Percentiles rank a stretch among this genome's conserved stretches.
Conservation (phyloP, 2,329 filamentous ascomycete species). For the Xylaria sp. region DNA sequence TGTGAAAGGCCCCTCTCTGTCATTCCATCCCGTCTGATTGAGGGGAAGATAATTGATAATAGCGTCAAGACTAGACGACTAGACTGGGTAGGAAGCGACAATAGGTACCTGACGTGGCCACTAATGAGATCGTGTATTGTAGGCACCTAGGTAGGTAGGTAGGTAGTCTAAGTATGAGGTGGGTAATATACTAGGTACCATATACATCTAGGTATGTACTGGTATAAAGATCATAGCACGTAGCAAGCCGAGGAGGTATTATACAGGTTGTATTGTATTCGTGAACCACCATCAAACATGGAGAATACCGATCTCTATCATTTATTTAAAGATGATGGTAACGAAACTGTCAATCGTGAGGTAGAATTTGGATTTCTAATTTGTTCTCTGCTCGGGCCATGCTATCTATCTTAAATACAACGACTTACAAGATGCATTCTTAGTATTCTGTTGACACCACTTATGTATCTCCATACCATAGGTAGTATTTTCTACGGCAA, state of each 20-base stretch:
- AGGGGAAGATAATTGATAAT: not conserved
- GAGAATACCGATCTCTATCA: not conserved
- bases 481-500: not conserved
- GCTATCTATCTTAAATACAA: not conserved
- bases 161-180: no score
- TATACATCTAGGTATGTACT: not conserved
- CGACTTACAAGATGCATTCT: no score
- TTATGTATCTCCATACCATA: not conserved
- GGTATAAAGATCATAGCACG: no score
- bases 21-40: not conserved
- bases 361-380: not conserved
- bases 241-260: not conserved
- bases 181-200: no score
- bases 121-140: not conserved
- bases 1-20: conserved; percentile 4
- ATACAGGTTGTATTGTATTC: no score
- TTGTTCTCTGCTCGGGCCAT: not conserved
- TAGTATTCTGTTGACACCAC: no score
- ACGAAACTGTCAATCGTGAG: conserved; percentile 6
- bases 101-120: not conserved
- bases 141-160: no score
- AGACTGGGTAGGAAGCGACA: not conserved
- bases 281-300: not conserved
- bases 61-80: not conserved
- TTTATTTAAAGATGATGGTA: not conserved